A percentile compares a stretch with the other conserved stretches of the same genome.
These are phyloP conservation scores for Lathyrus oleraceus DNA, from an alignment of 306 rosid species.

Conservation along the genomic window DNA sequence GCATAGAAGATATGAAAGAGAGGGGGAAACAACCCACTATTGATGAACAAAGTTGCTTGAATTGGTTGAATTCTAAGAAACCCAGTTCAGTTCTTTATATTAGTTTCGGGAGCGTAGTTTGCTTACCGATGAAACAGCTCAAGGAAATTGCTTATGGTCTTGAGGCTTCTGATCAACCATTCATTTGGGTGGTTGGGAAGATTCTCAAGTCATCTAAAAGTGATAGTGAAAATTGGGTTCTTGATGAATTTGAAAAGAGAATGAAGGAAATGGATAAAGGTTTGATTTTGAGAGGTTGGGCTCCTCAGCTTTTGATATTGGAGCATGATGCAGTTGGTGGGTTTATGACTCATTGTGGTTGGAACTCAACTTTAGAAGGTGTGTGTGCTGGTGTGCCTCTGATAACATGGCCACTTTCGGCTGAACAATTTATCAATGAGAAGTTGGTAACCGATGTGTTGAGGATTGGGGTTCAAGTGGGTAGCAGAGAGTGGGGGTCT, in stretches of 20 bases:
- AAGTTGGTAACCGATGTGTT: slow-evolving; percentile 56
- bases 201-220: background rate
- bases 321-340: slow-evolving; percentile 62
- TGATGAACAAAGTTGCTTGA: slow-evolving; percentile 49
- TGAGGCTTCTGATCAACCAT: slow-evolving; percentile 51
- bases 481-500: slow-evolving; percentile 59
- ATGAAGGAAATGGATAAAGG: slow-evolving; percentile 50
- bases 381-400: slow-evolving; percentile 55
- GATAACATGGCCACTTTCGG: slow-evolving; percentile 72
- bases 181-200: slow-evolving; percentile 71
- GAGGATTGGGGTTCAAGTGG: slow-evolving; percentile 58
- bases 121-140: slow-evolving; percentile 42
- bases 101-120: slow-evolving; percentile 57
- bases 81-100: slow-evolving; percentile 60
- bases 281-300: slow-evolving; percentile 67
- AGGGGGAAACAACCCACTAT: slow-evolving; percentile 50
- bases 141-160: slow-evolving; percentile 62
- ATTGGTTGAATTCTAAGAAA: slow-evolving; percentile 55
- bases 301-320: slow-evolving; percentile 62
- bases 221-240: slow-evolving; percentile 23
- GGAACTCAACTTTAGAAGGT: slow-evolving; percentile 75
- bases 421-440: slow-evolving; percentile 75
- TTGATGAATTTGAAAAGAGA: slow-evolving; percentile 52
- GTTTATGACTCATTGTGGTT: slow-evolving; percentile 75
- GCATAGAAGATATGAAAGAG: slow-evolving; percentile 39